phyloP scores from a whole-genome alignment of 1,139 yeast species.

The Kurtzmaniella quercitrusa region DNA sequence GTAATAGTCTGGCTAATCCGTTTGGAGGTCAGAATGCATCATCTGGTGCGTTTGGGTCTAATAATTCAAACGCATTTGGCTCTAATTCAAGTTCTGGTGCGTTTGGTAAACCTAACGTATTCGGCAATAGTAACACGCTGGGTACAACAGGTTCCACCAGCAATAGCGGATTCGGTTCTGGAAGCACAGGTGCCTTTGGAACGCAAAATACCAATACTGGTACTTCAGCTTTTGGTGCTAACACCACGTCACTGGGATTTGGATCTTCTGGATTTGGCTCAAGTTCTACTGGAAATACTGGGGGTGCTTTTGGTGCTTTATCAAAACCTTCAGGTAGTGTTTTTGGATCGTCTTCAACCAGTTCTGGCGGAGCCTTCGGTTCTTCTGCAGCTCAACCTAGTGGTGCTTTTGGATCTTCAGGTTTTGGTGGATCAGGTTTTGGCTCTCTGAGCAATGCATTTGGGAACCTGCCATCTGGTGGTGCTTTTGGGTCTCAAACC shows the following conservation, averaged over 20 bases:
- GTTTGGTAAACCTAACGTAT: too few species aligned
- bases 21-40: constrained; percentile 4
- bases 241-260: constrained; percentile 10
- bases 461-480: constrained; percentile 6
- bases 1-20: constrained; percentile 6
- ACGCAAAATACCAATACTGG: neutral
- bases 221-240: neutral
- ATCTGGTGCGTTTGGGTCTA: neutral
- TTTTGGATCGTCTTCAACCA: constrained; percentile 3
- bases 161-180: too few species aligned
- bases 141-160: too few species aligned
- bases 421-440: constrained; percentile 12
- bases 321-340: neutral
- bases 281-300: constrained; percentile 7
- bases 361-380: neutral
- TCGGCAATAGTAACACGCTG: too few species aligned
- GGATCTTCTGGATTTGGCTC: constrained; percentile 15
- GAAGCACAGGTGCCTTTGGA: too few species aligned
- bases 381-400: neutral
- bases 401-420: neutral
- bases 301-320: constrained; percentile 2
- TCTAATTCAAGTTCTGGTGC: constrained; percentile 1
- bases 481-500: constrained; percentile 9
- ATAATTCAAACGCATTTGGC: neutral
- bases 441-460: constrained; percentile 8